Evolutionary conservation across 495 filamentous ascomycete species (phyloP).

Genomic region (Penicillium bialowiezense): DNA sequence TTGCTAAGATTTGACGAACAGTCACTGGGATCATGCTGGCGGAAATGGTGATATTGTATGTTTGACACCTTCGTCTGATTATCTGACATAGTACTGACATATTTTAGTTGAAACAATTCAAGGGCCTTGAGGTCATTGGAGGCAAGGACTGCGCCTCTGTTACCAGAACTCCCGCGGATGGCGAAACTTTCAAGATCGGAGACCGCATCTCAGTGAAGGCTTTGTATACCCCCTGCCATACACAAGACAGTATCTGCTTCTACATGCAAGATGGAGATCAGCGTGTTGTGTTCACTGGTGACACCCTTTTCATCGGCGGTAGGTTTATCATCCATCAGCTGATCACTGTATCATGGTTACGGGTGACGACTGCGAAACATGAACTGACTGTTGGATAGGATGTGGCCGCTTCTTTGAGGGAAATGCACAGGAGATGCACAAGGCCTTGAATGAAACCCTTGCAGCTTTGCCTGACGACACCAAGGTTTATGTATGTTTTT

Average conservation of each 20-base stretch:
- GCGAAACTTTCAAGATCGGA: slow-evolving; percentile 78
- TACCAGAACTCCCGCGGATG: slow-evolving; percentile 68
- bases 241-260: slow-evolving; percentile 96
- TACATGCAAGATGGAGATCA: slow-evolving; percentile 78
- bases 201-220: slow-evolving; percentile 76
- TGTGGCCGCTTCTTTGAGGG: slow-evolving; percentile 99
- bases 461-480: slow-evolving; percentile 85
- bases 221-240: slow-evolving; percentile 96
- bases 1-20: slow-evolving; percentile 29
- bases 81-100: slow-evolving; percentile 11
- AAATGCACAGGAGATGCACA: slow-evolving; percentile 85
- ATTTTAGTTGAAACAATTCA: slow-evolving; percentile 65
- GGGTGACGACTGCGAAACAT: not conserved
- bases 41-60: slow-evolving; percentile 79
- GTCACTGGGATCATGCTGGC: slow-evolving; percentile 93
- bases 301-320: slow-evolving; percentile 95
- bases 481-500: slow-evolving; percentile 73
- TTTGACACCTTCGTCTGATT: not conserved
- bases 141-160: slow-evolving; percentile 83
- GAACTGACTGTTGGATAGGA: slow-evolving; percentile 44
- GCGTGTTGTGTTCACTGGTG: slow-evolving; percentile 88
- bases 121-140: slow-evolving; percentile 71
- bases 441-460: slow-evolving; percentile 82
- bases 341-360: not conserved
- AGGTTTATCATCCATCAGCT: slow-evolving; percentile 7